Evolutionary conservation across 1,284 basidiomycete species (phyloP).

Genomic region (Rhizopogon hawkerae): DNA sequence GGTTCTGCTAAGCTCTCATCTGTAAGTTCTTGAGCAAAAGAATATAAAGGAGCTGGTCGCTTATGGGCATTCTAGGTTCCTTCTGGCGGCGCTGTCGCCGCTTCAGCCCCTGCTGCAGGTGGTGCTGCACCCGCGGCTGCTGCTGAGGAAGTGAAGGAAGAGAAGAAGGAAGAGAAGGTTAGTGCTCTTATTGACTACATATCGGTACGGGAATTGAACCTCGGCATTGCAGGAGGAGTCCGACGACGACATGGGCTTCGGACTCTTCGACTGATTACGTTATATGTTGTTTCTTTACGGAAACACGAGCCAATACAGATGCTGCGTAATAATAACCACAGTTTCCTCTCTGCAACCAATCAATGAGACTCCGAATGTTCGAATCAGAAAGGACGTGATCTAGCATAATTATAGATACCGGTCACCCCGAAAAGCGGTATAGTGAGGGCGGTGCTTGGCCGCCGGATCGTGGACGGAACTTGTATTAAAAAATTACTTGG

Average conservation of each 20-base stretch:
- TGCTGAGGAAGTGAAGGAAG: conserved; percentile 57
- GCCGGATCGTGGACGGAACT: conserved; percentile 2
- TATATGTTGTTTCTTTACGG: conserved; percentile 8
- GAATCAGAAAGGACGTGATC: conserved; percentile 1
- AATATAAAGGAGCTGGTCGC: conserved; percentile 12
- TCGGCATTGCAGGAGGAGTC: conserved; percentile 61
- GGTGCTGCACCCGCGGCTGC: conserved; percentile 54
- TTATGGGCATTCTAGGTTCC: conserved; percentile 48
- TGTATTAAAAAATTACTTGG: neutral
- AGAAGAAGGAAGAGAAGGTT: conserved; percentile 79
- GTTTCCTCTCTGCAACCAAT: neutral
- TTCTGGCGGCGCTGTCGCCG: conserved; percentile 67
- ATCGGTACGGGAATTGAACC: conserved; percentile 1
- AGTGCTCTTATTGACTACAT: conserved; percentile 15
- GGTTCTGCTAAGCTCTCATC: conserved; percentile 92
- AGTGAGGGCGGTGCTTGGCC: neutral
- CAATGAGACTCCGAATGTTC: neutral
- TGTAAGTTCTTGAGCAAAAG: conserved; percentile 43
- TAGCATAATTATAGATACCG: neutral
- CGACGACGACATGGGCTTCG: conserved; percentile 90
- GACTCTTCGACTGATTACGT: conserved; percentile 78
- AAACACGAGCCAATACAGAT: neutral
- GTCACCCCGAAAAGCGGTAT: neutral
- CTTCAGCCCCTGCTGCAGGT: conserved; percentile 44
- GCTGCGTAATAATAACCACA: conserved; percentile 2